phyloP scores from a whole-genome alignment of 352 stramenopile genomes.

The Phytophthora multivora region DNA sequence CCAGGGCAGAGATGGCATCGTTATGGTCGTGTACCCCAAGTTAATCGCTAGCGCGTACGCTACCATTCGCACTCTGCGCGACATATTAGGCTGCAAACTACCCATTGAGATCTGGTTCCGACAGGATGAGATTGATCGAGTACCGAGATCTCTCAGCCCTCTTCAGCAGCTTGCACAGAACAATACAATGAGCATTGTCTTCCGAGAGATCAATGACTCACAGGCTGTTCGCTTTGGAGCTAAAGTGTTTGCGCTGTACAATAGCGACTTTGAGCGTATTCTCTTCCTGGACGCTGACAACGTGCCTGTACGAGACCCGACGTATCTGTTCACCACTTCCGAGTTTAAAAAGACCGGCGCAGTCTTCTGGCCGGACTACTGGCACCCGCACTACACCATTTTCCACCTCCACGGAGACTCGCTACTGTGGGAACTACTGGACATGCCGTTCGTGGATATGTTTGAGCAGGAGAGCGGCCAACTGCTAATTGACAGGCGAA shows the following conservation, averaged over 20 bases:
- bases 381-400: slow-evolving; percentile 57
- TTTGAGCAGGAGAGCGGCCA: slow-evolving; percentile 40
- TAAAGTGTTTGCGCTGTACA: slow-evolving; percentile 69
- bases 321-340: slow-evolving; percentile 47
- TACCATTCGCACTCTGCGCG: slow-evolving; percentile 15
- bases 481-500: slow-evolving; percentile 22
- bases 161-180: slow-evolving; percentile 28
- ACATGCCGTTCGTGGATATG: slow-evolving; percentile 53
- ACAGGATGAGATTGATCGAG: slow-evolving; percentile 22
- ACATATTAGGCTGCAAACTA: slow-evolving; percentile 16
- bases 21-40: slow-evolving; percentile 28
- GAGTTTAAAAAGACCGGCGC: slow-evolving; percentile 48
- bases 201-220: slow-evolving; percentile 53
- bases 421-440: slow-evolving; percentile 60
- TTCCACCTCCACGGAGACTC: slow-evolving; percentile 58
- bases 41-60: slow-evolving; percentile 21
- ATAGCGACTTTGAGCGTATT: slow-evolving; percentile 45
- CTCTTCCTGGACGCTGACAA: slow-evolving; percentile 65
- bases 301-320: slow-evolving; percentile 47
- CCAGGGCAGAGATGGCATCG: slow-evolving; percentile 16
- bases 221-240: slow-evolving; percentile 48
- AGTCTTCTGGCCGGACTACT: slow-evolving; percentile 73
- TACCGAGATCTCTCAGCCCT: slow-evolving; percentile 5
- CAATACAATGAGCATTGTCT: slow-evolving; percentile 9
- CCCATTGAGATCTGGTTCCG: slow-evolving; percentile 27